Base-by-base conservation (phyloP, 768 basidiomycete species). In the Lactifluus piperatus region DNA sequence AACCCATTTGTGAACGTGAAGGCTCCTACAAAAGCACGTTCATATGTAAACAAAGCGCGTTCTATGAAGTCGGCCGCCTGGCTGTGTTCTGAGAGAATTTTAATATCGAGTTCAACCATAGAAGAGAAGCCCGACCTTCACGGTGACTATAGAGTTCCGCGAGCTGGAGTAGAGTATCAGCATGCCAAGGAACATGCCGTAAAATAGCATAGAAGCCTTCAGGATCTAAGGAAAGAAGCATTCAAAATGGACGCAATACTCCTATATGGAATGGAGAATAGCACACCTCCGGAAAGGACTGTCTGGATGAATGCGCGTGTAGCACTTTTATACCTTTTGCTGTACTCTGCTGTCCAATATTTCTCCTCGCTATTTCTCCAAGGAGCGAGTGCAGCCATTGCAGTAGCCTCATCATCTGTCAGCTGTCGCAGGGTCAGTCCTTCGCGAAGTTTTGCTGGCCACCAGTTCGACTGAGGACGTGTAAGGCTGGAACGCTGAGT, bases 41-140 rank as follows among this genome's bases (percentile, higher is more conserved):
- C 94, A 62, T 94, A 97, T 0, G 93, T 85, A 73, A 94, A 97
- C 16, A 99, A 71, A 0, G 94, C 89, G n/a, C 94, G 82, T 56
- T 92, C 88, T n/a, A 93, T 83, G 66, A 83, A 91, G 60, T 97
- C 93, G 4, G 89, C 83, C 0, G 92, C 91, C 54, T 85, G 82
- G 37, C 85, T 78, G 66, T 93, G 83, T 68, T 97, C 93, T 91
- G 47, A 49, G 54, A 41, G 44, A 6, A 20, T 51, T 49, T n/a
- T 32, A 54, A 57, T 24, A 55, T 13, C n/a, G 36, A 27, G n/a
- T 36, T 16, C 13, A 22, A 26, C 24, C 4, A 39, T 24, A 20
- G 45, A 37, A 45, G 36, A 41, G 22, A 5, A 9, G 3, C 56
- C 75, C 26, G 36, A 89, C 93, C 93, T 77, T 95, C 93, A 65